Percentiles rank a stretch among this genome's conserved stretches.
phyloP scores from a whole-genome alignment of 345 rosid genomes.

The Limnanthes douglasii region DNA sequence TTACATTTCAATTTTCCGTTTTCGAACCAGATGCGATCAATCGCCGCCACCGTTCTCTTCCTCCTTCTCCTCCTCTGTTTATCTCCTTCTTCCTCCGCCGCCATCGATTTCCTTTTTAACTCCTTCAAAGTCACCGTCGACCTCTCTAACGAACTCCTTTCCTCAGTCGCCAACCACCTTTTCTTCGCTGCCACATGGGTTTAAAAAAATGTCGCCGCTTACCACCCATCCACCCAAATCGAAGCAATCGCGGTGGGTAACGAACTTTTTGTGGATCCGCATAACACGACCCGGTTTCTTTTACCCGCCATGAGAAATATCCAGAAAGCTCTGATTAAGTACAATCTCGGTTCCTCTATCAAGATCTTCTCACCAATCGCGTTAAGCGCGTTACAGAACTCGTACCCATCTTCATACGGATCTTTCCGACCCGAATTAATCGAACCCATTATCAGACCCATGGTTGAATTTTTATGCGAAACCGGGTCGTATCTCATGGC shows the following conservation, averaged over 20 bases:
- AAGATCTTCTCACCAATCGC: constrained; percentile 87
- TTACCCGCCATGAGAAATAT: constrained; percentile 76
- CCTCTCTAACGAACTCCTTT: constrained; percentile 64
- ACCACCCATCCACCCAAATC: constrained; percentile 57
- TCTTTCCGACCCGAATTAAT: constrained; percentile 68
- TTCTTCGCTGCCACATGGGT: constrained; percentile 60
- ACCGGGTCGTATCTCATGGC: constrained; percentile 90
- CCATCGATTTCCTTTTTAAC: no score
- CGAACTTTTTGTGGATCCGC: constrained; percentile 82
- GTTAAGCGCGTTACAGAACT: constrained; percentile 54
- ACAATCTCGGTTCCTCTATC: constrained; percentile 45
- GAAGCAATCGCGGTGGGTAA: constrained; percentile 92
- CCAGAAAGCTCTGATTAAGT: constrained; percentile 48
- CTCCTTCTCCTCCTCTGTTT: no score
- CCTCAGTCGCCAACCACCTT: constrained; percentile 37
- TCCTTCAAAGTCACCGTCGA: constrained; percentile 85
- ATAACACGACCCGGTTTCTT: constrained; percentile 55
- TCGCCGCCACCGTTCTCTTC: no score
- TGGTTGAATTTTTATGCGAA: constrained; percentile 71
- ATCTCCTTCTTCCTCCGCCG: no score
- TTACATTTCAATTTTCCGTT: no score
- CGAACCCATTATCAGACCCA: constrained; percentile 54
- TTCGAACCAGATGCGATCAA: no score
- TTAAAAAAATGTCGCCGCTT: constrained; percentile 49
- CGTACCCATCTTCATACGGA: constrained; percentile 91